Evolutionary conservation across 768 basidiomycete species (phyloP), one percentile per base, ranked within the genome.

Genomic region (Amyloporia xantha): DNA sequence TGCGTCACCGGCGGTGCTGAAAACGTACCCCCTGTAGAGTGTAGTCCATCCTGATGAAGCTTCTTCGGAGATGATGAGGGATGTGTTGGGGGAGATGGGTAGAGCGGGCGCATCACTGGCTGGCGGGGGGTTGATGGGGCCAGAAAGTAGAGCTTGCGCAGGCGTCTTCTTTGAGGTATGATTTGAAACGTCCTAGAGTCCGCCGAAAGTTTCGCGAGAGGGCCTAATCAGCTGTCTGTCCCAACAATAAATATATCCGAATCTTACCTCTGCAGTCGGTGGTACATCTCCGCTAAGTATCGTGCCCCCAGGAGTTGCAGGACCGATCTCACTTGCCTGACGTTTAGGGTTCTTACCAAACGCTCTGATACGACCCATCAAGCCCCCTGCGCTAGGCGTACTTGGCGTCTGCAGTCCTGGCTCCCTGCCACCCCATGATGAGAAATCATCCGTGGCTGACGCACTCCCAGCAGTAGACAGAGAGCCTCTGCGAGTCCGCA

Each of bases 21-120:
- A 72, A 2, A 86, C 80, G 23, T 76, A 76, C 2, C 90, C 83
- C 27, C 90, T 75, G 60, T 94, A 97, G 1, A 91, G 68, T 2
- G 78, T 82, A 2, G 73, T 76, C 79, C 86, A 94, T 23, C 84
- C 84, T 2, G 79, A 80, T 20, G 77, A 69, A 4, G 74, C 78
- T 62, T 95, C 93, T 61, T 95, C 91, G 1, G 87, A 82, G 39
- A 99, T 85, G 51, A 87, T 68, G 25, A 98, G 62, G 0, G 76
- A 71, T 37, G 85, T 82, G 46, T 78, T 69, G 0, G 74, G 63
- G 1, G 84, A 80, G 30, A 87, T 73, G 9, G 66, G 51, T 21
- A 89, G 65, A 0, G 74, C 71, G 0, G 95, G 95, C 0, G 79
- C 83, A 39, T 98, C 95, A 37, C 65, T 65, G 2, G 81, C 76